Percentiles rank a stretch among this genome's conserved stretches.
These are phyloP conservation scores for Hygrophorus pudorinus DNA, from an alignment of 768 basidiomycete species.

Conservation along the genomic window DNA sequence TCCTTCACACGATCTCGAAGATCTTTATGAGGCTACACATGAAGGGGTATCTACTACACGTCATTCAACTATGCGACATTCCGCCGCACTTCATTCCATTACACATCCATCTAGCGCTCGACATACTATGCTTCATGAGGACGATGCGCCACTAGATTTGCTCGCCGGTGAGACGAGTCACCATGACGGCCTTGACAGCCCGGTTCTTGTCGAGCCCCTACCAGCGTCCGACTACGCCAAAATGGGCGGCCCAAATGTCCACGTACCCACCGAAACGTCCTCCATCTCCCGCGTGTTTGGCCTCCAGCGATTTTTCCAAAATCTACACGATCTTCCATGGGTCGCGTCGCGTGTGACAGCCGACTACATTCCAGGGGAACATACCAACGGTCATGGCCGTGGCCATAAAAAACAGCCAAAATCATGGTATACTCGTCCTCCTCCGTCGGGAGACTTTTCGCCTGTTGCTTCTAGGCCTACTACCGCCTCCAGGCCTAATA, in stretches of 20 bases:
- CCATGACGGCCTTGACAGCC: conserved; percentile 7
- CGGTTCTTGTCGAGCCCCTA: conserved; percentile 19
- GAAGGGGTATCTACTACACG: too few relatives aligned
- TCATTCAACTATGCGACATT: too few relatives aligned
- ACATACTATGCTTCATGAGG: too few relatives aligned
- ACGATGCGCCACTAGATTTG: too few relatives aligned
- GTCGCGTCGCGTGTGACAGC: conserved; percentile 22
- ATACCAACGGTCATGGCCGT: background rate
- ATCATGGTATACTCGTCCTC: conserved; percentile 2
- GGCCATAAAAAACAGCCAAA: background rate
- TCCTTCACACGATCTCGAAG: background rate
- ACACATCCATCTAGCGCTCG: too few relatives aligned
- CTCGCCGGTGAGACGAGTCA: too few relatives aligned
- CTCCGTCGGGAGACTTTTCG: background rate
- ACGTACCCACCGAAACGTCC: conserved; percentile 15
- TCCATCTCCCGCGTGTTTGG: conserved; percentile 19
- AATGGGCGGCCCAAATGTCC: conserved; percentile 18
- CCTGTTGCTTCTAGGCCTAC: background rate
- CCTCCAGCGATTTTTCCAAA: conserved; percentile 20
- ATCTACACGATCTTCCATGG: conserved; percentile 27
- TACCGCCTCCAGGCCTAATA: background rate
- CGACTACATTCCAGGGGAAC: conserved; percentile 21
- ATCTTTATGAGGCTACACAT: too few relatives aligned
- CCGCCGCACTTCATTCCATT: too few relatives aligned
- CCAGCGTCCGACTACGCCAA: conserved; percentile 24